phyloP scores from a whole-genome alignment of 2,329 filamentous ascomycete species.

The Fusarium siculi region DNA sequence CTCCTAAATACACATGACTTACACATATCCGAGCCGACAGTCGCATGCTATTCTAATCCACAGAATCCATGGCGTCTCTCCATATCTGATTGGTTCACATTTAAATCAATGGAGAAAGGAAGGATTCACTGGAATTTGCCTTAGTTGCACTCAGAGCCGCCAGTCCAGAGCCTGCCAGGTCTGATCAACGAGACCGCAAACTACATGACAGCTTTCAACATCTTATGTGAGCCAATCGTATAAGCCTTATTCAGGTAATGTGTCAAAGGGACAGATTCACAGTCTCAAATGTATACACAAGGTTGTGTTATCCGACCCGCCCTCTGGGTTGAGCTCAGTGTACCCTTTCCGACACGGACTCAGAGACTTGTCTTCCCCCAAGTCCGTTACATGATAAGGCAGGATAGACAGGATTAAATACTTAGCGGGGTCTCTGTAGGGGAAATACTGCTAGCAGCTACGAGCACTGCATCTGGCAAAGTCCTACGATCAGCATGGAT shows the following conservation, averaged over 20 bases:
- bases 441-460: not conserved
- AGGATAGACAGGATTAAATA: not conserved
- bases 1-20: constrained; percentile 1
- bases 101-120: too few relatives aligned
- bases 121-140: not conserved
- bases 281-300: not conserved
- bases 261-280: not conserved
- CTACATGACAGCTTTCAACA: not conserved
- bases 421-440: too few relatives aligned
- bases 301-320: not conserved
- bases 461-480: not conserved
- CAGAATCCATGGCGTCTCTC: not conserved
- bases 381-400: not conserved
- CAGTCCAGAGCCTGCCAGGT: not conserved
- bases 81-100: not conserved
- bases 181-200: not conserved
- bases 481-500: not conserved
- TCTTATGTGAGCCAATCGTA: not conserved
- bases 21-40: not conserved
- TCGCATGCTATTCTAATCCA: not conserved
- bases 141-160: not conserved
- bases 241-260: not conserved
- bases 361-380: not conserved
- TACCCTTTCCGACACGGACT: not conserved
- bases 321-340: not conserved